Conservation (phyloP, 139 green algal genomes). For the Micractinium sp. region DNA sequence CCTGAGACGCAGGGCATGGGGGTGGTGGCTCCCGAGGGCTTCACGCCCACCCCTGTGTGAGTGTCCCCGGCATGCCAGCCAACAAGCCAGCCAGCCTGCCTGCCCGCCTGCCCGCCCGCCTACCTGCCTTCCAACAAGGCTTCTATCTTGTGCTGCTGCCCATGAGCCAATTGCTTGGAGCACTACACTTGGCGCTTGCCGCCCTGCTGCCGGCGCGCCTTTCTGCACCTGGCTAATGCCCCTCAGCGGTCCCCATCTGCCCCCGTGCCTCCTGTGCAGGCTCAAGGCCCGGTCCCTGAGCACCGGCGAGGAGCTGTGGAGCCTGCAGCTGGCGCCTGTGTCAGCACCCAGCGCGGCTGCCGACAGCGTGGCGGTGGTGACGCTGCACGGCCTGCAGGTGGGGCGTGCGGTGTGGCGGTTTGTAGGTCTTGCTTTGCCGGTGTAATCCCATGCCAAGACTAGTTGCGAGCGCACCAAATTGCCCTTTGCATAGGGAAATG, state of each 20-base stretch:
- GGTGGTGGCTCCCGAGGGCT: conserved; percentile 9
- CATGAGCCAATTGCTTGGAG: neutral
- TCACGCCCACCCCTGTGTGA: conserved; percentile 13
- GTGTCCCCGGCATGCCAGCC: neutral
- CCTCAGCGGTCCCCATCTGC: too few relatives aligned
- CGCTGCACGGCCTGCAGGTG: conserved; percentile 11
- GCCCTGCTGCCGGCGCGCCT: neutral
- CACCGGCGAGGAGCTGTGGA: conserved; percentile 24
- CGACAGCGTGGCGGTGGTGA: conserved; percentile 22
- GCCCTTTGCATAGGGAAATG: too few relatives aligned
- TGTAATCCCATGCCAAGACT: too few relatives aligned
- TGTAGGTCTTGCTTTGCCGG: too few relatives aligned
- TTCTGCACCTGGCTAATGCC: neutral
- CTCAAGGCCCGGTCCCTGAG: conserved; percentile 12
- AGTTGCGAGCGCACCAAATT: too few relatives aligned
- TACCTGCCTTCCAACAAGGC: neutral
- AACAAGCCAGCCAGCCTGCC: neutral
- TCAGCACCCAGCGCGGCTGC: neutral
- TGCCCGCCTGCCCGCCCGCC: too few relatives aligned
- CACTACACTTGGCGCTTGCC: neutral
- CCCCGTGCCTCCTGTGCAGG: neutral
- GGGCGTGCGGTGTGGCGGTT: neutral
- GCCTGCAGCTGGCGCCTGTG: conserved; percentile 2
- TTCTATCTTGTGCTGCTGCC: neutral
- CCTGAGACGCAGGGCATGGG: neutral